These are phyloP conservation scores for Cyberlindnera maclurae DNA, from an alignment of 805 yeast genomes.

Conservation along the genomic window DNA sequence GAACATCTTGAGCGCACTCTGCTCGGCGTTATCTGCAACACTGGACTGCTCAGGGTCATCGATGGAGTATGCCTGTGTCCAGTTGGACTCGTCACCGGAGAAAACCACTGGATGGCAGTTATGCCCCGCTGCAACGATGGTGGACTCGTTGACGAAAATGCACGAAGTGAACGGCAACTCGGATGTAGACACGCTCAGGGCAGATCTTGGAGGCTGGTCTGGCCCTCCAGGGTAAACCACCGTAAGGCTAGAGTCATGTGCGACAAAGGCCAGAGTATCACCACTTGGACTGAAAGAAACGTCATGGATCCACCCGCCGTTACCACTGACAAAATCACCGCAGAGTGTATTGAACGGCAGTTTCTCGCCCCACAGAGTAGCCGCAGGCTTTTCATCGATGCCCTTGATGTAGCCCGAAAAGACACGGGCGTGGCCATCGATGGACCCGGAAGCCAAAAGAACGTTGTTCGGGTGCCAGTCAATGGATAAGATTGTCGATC, in stretches of 20 bases:
- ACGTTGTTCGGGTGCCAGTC: slow-evolving; percentile 95
- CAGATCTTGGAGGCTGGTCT: slow-evolving; percentile 56
- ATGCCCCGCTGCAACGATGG: slow-evolving; percentile 83
- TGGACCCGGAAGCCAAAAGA: slow-evolving; percentile 81
- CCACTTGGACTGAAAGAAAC: slow-evolving; percentile 80
- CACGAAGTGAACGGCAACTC: slow-evolving; percentile 77
- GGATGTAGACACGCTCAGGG: slow-evolving; percentile 52
- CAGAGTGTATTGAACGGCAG: slow-evolving; percentile 90
- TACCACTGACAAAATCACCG: slow-evolving; percentile 66
- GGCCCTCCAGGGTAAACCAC: slow-evolving; percentile 71
- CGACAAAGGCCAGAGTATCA: slow-evolving; percentile 68
- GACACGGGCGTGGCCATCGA: slow-evolving; percentile 88
- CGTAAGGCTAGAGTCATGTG: slow-evolving; percentile 82
- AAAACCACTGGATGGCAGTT: slow-evolving; percentile 87
- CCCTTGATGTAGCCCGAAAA: slow-evolving; percentile 87
- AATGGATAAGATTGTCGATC: slow-evolving; percentile 74
- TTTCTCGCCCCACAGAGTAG: slow-evolving; percentile 89
- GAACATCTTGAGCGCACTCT: slow-evolving; percentile 86
- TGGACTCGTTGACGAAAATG: slow-evolving; percentile 58
- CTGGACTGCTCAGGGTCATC: slow-evolving; percentile 50
- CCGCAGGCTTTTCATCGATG: slow-evolving; percentile 73
- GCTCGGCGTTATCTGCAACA: slow-evolving; percentile 44
- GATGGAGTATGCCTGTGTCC: slow-evolving; percentile 49
- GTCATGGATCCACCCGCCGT: slow-evolving; percentile 89
- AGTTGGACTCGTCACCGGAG: slow-evolving; percentile 53